Evolutionary conservation across 257 asterid species (phyloP), one percentile per base, ranked within the genome.

Genomic region (Thymus quinquecostatus): DNA sequence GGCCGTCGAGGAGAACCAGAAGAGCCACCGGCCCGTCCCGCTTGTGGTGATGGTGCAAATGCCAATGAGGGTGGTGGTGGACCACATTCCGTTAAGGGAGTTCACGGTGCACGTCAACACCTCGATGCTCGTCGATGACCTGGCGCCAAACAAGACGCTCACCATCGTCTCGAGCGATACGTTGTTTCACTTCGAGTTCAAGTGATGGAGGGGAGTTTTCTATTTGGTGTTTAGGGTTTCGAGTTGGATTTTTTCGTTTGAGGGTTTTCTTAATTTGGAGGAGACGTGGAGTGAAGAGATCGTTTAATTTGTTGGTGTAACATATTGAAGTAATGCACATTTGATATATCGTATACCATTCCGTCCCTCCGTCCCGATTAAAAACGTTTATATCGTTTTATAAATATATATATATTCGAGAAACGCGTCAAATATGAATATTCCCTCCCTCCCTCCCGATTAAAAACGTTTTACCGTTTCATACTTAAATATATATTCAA

Each of bases 71-170:
- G 27, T 86, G 5, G 80, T 82, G 13, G 60, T 83, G 0, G 78
- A 66, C 7, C 38, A 14, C 0, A 0, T 57, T 6, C 77, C 73
- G 1, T 1, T 76, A 32, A 79, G 78, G 73, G 71, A 73, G 48
- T 49, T 84, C 4, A 41, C 3, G 47, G 88, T 84, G 10, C 45
- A 60, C 36, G 76, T 83, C 12, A 81, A 85, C 76, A 77, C 81
- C 43, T 70, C 83, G 6, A 34, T 89, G 76, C 61, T 69, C 38
- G 81, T 89, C 7, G 88, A 85, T 72, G 80, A 74, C 58, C 68
- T 89, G 76, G 61, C 73, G 3, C 89, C 88, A 0, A 67, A 79
- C 56, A 79, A 75, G 79, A 81, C 79, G 30, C 41, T 77, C 48
- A 67, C 29, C 14, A 82, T 87, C 50, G 7, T 81, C 8, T 82